Evolutionary conservation across 23 red algal species (phyloP).

Genomic region (Gracilaria gracilis): DNA sequence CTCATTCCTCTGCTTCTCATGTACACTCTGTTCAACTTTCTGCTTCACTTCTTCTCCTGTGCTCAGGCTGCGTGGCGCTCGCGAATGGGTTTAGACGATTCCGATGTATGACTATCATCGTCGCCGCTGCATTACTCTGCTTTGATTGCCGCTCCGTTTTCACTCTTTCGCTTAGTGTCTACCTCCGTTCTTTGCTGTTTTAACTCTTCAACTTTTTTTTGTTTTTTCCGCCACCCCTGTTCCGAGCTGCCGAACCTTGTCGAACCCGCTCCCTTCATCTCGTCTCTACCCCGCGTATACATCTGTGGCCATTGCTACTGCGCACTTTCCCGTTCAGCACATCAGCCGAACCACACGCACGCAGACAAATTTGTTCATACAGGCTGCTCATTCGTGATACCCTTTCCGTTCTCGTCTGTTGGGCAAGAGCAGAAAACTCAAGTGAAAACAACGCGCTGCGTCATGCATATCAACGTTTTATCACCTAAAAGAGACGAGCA

Average conservation of each 20-base stretch:
- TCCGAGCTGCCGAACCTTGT: background rate
- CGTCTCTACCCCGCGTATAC: background rate
- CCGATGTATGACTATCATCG: constrained; percentile 23
- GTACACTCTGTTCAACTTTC: constrained; percentile 65
- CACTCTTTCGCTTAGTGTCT: background rate
- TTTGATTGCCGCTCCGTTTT: background rate
- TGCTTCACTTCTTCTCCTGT: constrained; percentile 55
- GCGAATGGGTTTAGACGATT: constrained; percentile 40
- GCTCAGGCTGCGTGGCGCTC: constrained; percentile 31
- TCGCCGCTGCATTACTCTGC: constrained; percentile 5
- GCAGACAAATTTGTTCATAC: background rate
- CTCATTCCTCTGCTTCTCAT: constrained; percentile 55
- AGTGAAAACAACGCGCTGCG: background rate
- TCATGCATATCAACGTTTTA: constrained; percentile 13
- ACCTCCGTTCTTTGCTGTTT: background rate
- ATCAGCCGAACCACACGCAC: background rate
- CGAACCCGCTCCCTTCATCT: background rate
- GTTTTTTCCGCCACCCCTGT: background rate
- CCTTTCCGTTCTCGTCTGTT: background rate
- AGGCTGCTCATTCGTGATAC: background rate
- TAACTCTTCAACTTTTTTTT: constrained; percentile 22
- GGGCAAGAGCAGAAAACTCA: background rate
- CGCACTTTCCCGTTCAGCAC: background rate
- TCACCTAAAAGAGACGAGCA: constrained; percentile 13
- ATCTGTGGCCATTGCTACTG: background rate